phyloP scores from a whole-genome alignment of 2,329 filamentous ascomycete genomes.

The Kalmusia sp. region DNA sequence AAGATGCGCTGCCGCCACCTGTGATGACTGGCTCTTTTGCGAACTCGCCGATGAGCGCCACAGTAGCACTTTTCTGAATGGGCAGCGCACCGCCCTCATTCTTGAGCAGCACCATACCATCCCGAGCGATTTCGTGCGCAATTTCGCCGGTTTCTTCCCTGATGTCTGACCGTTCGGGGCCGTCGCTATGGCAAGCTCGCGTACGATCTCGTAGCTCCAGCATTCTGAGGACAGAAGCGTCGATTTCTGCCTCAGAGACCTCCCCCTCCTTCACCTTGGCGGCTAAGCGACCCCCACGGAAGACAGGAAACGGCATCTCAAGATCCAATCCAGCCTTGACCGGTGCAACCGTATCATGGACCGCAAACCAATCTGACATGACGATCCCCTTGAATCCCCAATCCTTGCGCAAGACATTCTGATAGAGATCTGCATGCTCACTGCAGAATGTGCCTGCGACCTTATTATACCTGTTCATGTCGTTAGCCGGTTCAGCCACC shows the following conservation, averaged over 20 bases:
- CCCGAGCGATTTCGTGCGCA: background rate
- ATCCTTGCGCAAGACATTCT: background rate
- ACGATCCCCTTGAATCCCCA: background rate
- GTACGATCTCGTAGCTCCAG: background rate
- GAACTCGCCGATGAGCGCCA: no score
- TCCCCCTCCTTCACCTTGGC: background rate
- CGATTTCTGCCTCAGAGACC: background rate
- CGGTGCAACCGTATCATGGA: slow-evolving; percentile 14
- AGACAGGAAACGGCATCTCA: slow-evolving; percentile 29
- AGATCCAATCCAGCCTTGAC: slow-evolving; percentile 24
- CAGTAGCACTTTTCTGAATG: no score
- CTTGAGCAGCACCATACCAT: slow-evolving; percentile 7
- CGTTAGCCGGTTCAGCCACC: no score
- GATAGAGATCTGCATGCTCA: background rate
- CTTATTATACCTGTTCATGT: background rate
- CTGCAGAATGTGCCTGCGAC: background rate
- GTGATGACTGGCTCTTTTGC: no score
- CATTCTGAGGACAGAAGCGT: background rate
- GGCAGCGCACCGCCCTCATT: background rate
- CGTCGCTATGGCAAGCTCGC: background rate
- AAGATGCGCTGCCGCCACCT: no score
- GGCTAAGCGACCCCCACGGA: background rate
- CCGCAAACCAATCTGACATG: slow-evolving; percentile 7
- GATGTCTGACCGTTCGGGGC: background rate
- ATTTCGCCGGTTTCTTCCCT: background rate